phyloP scores from a whole-genome alignment of 169 alveolate genomes.

The Cryptosporidium meleagridis region DNA sequence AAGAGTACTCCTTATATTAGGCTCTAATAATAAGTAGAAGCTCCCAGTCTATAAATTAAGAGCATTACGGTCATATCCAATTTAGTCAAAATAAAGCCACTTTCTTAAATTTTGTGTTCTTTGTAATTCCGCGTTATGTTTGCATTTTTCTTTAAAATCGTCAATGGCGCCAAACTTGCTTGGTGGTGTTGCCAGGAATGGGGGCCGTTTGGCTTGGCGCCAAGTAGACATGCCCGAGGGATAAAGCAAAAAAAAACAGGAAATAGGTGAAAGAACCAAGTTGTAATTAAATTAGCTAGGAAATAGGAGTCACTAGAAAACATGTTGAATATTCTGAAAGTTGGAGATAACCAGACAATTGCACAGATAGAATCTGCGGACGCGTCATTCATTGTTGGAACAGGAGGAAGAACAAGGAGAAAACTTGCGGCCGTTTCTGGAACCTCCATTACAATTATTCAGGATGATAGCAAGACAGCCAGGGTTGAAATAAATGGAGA shows the following conservation, averaged over 20 bases:
- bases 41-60: background rate
- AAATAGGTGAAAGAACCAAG: constrained; percentile 4
- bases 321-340: constrained; percentile 68
- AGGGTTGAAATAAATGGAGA: constrained; percentile 80
- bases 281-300: constrained; percentile 14
- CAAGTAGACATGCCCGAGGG: constrained; percentile 76
- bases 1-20: background rate
- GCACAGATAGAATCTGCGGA: constrained; percentile 75
- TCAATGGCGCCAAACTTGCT: background rate
- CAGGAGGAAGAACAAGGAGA: constrained; percentile 71
- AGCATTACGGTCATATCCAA: background rate
- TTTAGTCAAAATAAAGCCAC: background rate
- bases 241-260: background rate
- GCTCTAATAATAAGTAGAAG: too few species aligned
- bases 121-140: background rate
- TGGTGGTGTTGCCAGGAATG: background rate
- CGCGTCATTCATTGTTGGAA: constrained; percentile 73
- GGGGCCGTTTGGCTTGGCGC: constrained; percentile 8
- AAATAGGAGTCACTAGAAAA: constrained; percentile 10
- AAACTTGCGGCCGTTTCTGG: constrained; percentile 74
- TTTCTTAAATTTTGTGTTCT: background rate
- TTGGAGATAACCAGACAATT: constrained; percentile 66
- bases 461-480: constrained; percentile 73
- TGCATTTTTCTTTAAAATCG: background rate
- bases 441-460: constrained; percentile 62